Conservation (phyloP, 2,329 filamentous ascomycete species). For the Penicillium sp. region DNA sequence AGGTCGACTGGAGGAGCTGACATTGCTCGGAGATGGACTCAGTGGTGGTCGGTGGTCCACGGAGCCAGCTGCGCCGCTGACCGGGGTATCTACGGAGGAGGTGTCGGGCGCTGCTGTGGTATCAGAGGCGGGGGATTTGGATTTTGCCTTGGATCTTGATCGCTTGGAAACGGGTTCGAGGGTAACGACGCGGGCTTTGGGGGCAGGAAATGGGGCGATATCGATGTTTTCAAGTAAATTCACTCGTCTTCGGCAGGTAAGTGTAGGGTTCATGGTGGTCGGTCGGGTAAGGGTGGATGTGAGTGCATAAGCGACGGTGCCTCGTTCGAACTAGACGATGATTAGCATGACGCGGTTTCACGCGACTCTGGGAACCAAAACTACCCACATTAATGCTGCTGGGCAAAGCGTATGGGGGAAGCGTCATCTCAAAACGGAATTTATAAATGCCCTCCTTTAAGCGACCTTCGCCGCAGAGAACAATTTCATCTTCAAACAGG, state of each 20-base stretch:
- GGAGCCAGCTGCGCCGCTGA: conserved; percentile 31
- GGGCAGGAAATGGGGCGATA: conserved; percentile 71
- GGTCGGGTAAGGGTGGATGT: conserved; percentile 88
- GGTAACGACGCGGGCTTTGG: conserved; percentile 79
- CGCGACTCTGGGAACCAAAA: not conserved
- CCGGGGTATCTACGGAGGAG: conserved; percentile 48
- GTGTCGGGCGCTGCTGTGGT: conserved; percentile 43
- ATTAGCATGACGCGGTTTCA: not conserved
- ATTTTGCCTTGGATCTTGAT: conserved; percentile 58
- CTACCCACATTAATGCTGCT: conserved; percentile 88
- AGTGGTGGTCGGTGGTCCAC: conserved; percentile 43
- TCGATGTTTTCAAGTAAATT: conserved; percentile 81
- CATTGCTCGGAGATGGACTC: conserved; percentile 62
- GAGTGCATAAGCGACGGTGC: conserved; percentile 87
- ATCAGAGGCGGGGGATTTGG: conserved; percentile 48
- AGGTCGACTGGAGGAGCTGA: conserved; percentile 68
- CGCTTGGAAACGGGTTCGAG: conserved; percentile 81
- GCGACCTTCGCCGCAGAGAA: conserved; percentile 65
- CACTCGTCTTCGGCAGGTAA: conserved; percentile 78
- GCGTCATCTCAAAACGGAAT: conserved; percentile 65
- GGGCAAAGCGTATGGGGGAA: conserved; percentile 61
- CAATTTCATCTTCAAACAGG: conserved; percentile 65
- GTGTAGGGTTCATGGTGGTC: conserved; percentile 77
- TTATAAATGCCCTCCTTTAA: conserved; percentile 65
- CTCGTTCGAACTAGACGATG: conserved; percentile 77